phyloP scores from a whole-genome alignment of 2,329 filamentous ascomycete genomes.

The Ophiobolus disseminans region DNA sequence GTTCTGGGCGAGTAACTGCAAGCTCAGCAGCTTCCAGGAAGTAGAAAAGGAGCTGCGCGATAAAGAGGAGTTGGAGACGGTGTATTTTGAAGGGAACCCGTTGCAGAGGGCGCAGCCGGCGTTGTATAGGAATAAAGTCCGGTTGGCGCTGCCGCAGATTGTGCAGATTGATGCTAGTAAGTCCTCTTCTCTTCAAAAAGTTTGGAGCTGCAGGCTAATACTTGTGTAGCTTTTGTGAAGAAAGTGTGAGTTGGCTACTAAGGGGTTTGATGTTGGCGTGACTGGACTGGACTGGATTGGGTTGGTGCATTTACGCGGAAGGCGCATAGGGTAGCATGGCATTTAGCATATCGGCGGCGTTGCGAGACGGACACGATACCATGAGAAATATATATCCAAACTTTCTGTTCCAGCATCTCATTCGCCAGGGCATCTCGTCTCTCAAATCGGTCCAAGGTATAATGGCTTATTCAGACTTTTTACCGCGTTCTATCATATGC shows the following conservation, averaged over 20 bases:
- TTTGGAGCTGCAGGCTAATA: constrained; percentile 8
- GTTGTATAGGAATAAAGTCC: constrained; percentile 92
- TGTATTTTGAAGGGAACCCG: constrained; percentile 96
- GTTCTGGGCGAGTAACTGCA: constrained; percentile 92
- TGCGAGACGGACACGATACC: too few species aligned
- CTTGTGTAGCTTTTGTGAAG: constrained; percentile 26
- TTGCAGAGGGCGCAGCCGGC: constrained; percentile 80
- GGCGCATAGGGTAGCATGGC: too few species aligned
- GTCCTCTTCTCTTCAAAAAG: constrained; percentile 52
- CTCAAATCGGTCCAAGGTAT: too few species aligned
- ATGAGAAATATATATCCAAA: too few species aligned
- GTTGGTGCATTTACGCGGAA: too few species aligned
- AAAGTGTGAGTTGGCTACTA: too few species aligned
- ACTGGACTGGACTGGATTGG: too few species aligned
- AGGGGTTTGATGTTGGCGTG: too few species aligned
- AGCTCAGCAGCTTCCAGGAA: constrained; percentile 79
- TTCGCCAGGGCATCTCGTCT: too few species aligned
- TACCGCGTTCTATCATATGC: background rate
- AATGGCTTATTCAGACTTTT: too few species aligned
- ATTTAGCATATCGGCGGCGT: too few species aligned
- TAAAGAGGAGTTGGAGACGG: constrained; percentile 81
- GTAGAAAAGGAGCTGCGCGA: constrained; percentile 79
- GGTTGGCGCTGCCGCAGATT: constrained; percentile 83
- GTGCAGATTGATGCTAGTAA: constrained; percentile 96
- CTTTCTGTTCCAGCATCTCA: too few species aligned